Percentiles rank a stretch among this genome's conserved stretches.
phyloP scores from a whole-genome alignment of 208 protist genomes.

The Leishmania aethiopica region DNA sequence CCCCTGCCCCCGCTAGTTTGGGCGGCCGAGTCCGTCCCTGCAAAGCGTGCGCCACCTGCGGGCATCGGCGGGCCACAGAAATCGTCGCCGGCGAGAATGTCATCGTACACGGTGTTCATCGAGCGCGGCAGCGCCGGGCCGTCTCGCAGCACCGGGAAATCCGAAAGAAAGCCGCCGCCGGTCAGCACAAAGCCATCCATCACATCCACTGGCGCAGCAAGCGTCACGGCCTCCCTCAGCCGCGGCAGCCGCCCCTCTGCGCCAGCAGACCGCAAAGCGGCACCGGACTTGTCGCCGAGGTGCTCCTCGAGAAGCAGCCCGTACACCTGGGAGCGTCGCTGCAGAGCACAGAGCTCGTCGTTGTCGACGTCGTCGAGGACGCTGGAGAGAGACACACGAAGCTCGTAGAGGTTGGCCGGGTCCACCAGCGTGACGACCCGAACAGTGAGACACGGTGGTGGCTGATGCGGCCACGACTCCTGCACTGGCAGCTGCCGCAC shows the following conservation, averaged over 20 bases:
- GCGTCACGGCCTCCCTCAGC: slow-evolving; percentile 23
- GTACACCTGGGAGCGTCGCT: slow-evolving; percentile 39
- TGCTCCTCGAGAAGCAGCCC: slow-evolving; percentile 12
- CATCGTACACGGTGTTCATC: slow-evolving; percentile 28
- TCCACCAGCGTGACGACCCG: slow-evolving; percentile 52
- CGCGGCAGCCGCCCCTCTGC: slow-evolving; percentile 20
- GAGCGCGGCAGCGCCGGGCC: slow-evolving; percentile 33
- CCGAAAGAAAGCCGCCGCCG: slow-evolving; percentile 59
- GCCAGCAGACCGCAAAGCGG: neutral
- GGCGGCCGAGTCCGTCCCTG: neutral
- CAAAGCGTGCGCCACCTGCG: neutral
- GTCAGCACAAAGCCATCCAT: slow-evolving; percentile 49
- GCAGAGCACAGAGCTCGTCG: slow-evolving; percentile 41
- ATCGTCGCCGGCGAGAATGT: slow-evolving; percentile 12
- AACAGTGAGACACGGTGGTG: slow-evolving; percentile 30
- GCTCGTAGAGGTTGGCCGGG: slow-evolving; percentile 41
- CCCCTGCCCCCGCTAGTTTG: neutral
- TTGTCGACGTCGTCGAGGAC: slow-evolving; percentile 31
- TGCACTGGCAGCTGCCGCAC: slow-evolving; percentile 49
- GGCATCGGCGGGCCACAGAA: slow-evolving; percentile 24
- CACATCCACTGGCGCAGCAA: slow-evolving; percentile 39
- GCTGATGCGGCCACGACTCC: slow-evolving; percentile 20
- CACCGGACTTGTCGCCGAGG: slow-evolving; percentile 14
- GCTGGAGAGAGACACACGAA: slow-evolving; percentile 39
- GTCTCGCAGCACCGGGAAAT: slow-evolving; percentile 54